These are phyloP conservation scores for Porphyra umbilicalis DNA, from an alignment of 31 red algal genomes.

Conservation along the genomic window DNA sequence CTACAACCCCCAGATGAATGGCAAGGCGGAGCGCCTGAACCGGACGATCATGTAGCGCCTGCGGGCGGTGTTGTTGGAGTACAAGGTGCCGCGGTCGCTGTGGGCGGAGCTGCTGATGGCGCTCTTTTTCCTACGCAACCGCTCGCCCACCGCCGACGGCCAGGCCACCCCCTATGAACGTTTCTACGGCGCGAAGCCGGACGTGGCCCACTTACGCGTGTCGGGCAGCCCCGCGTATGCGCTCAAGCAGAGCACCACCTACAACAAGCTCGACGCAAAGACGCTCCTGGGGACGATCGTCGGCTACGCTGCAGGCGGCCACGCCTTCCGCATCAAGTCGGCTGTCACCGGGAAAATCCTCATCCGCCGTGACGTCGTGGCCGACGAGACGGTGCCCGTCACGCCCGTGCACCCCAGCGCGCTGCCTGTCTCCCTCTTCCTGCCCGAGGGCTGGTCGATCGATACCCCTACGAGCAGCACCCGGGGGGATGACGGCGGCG, in stretches of 20 bases:
- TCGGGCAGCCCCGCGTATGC: background rate
- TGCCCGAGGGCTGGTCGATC: background rate
- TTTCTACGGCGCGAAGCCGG: background rate
- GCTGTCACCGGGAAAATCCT: background rate
- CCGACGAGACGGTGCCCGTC: background rate
- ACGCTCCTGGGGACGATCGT: background rate
- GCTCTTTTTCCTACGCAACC: background rate
- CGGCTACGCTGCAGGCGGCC: background rate
- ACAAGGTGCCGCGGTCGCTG: background rate
- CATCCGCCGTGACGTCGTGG: background rate
- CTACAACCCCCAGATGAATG: constrained; percentile 34
- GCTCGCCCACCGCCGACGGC: background rate
- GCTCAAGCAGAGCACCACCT: background rate
- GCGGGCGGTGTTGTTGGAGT: constrained; percentile 4
- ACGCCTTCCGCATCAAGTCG: background rate
- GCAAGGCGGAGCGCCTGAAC: constrained; percentile 33
- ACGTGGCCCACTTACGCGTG: background rate
- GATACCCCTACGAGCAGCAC: background rate
- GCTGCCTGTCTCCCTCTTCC: too few relatives aligned
- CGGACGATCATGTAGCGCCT: constrained; percentile 25
- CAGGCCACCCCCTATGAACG: background rate
- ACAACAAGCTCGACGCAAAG: too few relatives aligned
- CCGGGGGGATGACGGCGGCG: background rate
- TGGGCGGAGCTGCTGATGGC: constrained; percentile 19
- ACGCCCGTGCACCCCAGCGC: too few relatives aligned